Percentiles rank a stretch among this genome's conserved stretches.
Evolutionary conservation across 352 stramenopile genomes (phyloP).

Genomic region (Phytophthora melonis): DNA sequence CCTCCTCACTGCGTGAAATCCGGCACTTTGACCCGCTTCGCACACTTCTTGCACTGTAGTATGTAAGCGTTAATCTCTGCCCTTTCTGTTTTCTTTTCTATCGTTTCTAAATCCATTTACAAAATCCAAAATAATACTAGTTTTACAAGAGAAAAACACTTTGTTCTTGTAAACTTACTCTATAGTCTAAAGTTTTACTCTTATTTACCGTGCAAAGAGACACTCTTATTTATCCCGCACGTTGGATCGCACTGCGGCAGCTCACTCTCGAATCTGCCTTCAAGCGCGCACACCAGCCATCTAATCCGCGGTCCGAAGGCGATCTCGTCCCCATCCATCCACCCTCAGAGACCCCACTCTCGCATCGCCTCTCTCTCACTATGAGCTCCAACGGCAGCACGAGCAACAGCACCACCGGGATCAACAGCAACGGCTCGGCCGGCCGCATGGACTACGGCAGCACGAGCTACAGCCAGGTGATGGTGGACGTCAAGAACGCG

Average conservation of each 20-base stretch:
- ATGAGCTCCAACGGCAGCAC: slow-evolving; percentile 41
- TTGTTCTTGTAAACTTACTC: no score
- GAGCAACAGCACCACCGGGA: slow-evolving; percentile 19
- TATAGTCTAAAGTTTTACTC: no score
- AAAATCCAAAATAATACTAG: no score
- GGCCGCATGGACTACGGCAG: slow-evolving; percentile 59
- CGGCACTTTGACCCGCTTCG: no score
- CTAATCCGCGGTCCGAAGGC: neutral
- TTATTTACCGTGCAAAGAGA: neutral
- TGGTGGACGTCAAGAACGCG: slow-evolving; percentile 65
- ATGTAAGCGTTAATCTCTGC: neutral
- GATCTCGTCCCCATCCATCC: neutral
- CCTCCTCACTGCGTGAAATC: slow-evolving; percentile 6
- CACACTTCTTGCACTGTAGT: no score
- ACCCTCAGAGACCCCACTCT: neutral
- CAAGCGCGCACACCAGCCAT: slow-evolving; percentile 13
- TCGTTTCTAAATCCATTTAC: slow-evolving; percentile 20
- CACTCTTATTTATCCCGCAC: slow-evolving; percentile 6
- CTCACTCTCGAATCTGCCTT: slow-evolving; percentile 29
- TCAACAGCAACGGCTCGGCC: slow-evolving; percentile 35
- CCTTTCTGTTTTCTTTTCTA: slow-evolving; percentile 1
- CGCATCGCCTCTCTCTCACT: neutral
- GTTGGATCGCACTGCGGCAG: slow-evolving; percentile 9
- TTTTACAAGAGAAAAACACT: no score
- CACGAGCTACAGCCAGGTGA: slow-evolving; percentile 50